A percentile compares a stretch with the other conserved stretches of the same genome.
Evolutionary conservation across 768 basidiomycete genomes (phyloP).

Genomic region (Aureoboletus auriporus): DNA sequence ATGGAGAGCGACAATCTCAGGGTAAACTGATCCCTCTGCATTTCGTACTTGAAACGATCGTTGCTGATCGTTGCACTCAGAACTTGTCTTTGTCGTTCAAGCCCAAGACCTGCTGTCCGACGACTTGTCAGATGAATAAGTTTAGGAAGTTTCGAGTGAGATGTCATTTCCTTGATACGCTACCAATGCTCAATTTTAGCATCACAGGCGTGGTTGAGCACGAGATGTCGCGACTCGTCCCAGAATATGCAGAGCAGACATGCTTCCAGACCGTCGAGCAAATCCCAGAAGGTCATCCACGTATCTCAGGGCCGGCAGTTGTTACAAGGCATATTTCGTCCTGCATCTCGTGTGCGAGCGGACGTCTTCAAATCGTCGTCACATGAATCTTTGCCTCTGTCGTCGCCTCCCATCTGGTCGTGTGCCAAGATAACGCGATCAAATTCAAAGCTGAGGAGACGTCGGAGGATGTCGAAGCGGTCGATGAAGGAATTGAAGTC

Average conservation of each 20-base stretch:
- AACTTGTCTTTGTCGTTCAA: background rate
- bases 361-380: background rate
- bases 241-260: background rate
- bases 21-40: background rate
- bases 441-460: slow-evolving; percentile 1
- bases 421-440: slow-evolving; percentile 20
- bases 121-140: slow-evolving; percentile 1
- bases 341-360: background rate
- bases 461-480: slow-evolving; percentile 5
- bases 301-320: background rate
- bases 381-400: background rate
- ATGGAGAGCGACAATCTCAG: background rate
- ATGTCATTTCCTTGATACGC: background rate
- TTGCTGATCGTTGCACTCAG: slow-evolving; percentile 7
- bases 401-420: slow-evolving; percentile 7
- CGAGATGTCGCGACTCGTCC: background rate
- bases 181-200: background rate
- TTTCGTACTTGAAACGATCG: background rate
- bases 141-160: slow-evolving; percentile 5
- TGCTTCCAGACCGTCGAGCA: background rate
- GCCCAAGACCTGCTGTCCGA: background rate
- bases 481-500: slow-evolving; percentile 9
- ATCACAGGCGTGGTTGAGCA: slow-evolving; percentile 6
- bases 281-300: background rate
- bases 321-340: background rate